phyloP scores from a whole-genome alignment of 2,329 filamentous ascomycete species.

The Trichophyton mentagrophytes region DNA sequence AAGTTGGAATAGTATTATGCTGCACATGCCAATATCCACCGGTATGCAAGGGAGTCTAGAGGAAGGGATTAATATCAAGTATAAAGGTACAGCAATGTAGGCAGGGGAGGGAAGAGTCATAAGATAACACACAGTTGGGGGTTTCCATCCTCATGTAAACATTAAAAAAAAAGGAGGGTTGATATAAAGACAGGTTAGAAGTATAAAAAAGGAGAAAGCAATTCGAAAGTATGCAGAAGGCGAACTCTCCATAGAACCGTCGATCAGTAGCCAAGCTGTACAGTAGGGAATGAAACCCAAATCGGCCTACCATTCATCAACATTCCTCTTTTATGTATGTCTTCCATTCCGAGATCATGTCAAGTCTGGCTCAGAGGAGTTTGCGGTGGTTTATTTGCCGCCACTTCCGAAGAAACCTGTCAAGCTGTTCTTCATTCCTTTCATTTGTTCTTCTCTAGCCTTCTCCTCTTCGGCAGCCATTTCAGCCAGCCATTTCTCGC shows the following conservation, averaged over 20 bases:
- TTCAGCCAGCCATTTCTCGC: conserved; percentile 90
- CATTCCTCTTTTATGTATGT: conserved; percentile 1
- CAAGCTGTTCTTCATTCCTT: conserved; percentile 75
- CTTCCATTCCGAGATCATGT: background rate
- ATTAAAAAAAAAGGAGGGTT: background rate
- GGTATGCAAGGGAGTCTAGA: background rate
- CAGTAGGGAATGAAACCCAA: background rate
- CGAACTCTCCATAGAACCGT: background rate
- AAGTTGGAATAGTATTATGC: background rate
- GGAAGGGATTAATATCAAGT: background rate
- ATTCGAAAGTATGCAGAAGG: background rate
- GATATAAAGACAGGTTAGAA: conserved; percentile 2
- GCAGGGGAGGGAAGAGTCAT: background rate
- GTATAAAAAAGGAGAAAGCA: background rate
- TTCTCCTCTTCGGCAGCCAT: conserved; percentile 81
- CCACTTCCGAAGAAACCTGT: conserved; percentile 40
- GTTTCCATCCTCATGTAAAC: background rate
- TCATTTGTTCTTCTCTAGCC: conserved; percentile 78
- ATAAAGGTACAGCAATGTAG: background rate
- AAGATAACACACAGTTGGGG: background rate
- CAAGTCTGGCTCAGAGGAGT: background rate
- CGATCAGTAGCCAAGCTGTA: background rate
- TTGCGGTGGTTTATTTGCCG: background rate
- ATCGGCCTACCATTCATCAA: background rate
- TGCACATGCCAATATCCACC: background rate